Evolutionary conservation across 2,329 filamentous ascomycete species (phyloP).

Genomic region (Penicillium expansum): DNA sequence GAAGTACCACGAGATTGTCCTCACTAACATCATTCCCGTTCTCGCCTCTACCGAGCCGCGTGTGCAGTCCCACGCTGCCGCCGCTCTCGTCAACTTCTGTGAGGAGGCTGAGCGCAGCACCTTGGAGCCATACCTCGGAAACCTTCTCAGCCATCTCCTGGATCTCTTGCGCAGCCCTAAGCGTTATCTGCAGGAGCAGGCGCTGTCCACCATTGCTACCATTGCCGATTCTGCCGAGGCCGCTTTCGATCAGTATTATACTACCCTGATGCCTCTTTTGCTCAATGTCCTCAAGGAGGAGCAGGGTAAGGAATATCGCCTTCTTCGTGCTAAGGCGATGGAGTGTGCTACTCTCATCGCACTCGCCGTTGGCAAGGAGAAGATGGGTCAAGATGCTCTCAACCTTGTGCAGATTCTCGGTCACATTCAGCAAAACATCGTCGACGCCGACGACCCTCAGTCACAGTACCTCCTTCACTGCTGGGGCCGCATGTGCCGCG

Average conservation of each 20-base stretch:
- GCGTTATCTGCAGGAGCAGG: constrained; percentile 96
- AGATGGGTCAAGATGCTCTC: constrained; percentile 83
- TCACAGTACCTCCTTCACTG: constrained; percentile 97
- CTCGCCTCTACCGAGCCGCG: constrained; percentile 85
- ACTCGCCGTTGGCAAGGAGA: constrained; percentile 88
- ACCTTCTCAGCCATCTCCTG: constrained; percentile 80
- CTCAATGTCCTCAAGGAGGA: constrained; percentile 86
- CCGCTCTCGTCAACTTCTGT: constrained; percentile 98
- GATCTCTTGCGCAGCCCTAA: constrained; percentile 86
- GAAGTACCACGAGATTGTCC: constrained; percentile 83
- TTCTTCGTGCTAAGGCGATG: constrained; percentile 96
- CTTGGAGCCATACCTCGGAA: constrained; percentile 88
- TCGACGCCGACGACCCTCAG: constrained; percentile 90
- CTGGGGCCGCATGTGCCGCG: constrained; percentile 98
- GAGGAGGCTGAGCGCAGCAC: constrained; percentile 93
- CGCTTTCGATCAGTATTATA: constrained; percentile 93
- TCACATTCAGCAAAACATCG: constrained; percentile 80
- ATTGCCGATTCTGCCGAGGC: constrained; percentile 98
- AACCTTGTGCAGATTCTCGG: constrained; percentile 83
- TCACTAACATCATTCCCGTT: constrained; percentile 89
- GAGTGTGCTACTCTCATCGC: constrained; percentile 95
- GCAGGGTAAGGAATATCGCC: constrained; percentile 86
- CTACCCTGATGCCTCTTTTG: constrained; percentile 89
- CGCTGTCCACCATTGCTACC: constrained; percentile 93
- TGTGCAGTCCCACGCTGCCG: constrained; percentile 94